Percentiles rank a stretch among this genome's conserved stretches.
Conservation (phyloP, 192 early-diverging fungal species). For the Irineochytrium annulatum region DNA sequence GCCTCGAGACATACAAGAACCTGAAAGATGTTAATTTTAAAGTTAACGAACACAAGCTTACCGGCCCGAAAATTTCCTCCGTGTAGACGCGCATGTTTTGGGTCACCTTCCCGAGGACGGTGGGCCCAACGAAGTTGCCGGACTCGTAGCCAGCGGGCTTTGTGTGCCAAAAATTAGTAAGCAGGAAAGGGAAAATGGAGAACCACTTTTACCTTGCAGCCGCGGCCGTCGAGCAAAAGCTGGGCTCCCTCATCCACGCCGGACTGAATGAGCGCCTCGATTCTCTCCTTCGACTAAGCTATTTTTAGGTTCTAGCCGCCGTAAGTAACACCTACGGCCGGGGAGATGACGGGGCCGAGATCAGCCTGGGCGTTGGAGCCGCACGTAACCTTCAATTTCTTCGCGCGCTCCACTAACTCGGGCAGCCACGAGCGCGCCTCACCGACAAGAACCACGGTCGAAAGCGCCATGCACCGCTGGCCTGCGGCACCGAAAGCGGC, state of each 20-base stretch:
- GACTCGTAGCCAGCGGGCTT: slow-evolving; percentile 67
- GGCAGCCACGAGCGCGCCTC: slow-evolving; percentile 77
- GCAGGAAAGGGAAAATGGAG: background rate
- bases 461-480: slow-evolving; percentile 97
- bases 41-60: slow-evolving; percentile 12
- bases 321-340: slow-evolving; percentile 14
- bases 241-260: slow-evolving; percentile 83
- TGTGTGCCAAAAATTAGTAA: background rate
- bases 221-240: slow-evolving; percentile 85
- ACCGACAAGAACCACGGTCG: slow-evolving; percentile 87
- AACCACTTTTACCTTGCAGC: slow-evolving; percentile 48
- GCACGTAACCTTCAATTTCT: slow-evolving; percentile 72
- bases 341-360: slow-evolving; percentile 84
- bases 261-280: slow-evolving; percentile 72
- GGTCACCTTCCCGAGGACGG: slow-evolving; percentile 73
- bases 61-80: slow-evolving; percentile 96
- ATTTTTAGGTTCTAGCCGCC: background rate
- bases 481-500: slow-evolving; percentile 98
- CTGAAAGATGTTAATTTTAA: slow-evolving; percentile 15
- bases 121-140: slow-evolving; percentile 96
- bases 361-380: slow-evolving; percentile 85
- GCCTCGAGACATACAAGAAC: slow-evolving; percentile 76
- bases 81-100: slow-evolving; percentile 82
- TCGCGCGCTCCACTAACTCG: slow-evolving; percentile 84
- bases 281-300: slow-evolving; percentile 69